Evolutionary conservation across 2,329 filamentous ascomycete genomes (phyloP).

Genomic region (Colletotrichum ledebouriae): DNA sequence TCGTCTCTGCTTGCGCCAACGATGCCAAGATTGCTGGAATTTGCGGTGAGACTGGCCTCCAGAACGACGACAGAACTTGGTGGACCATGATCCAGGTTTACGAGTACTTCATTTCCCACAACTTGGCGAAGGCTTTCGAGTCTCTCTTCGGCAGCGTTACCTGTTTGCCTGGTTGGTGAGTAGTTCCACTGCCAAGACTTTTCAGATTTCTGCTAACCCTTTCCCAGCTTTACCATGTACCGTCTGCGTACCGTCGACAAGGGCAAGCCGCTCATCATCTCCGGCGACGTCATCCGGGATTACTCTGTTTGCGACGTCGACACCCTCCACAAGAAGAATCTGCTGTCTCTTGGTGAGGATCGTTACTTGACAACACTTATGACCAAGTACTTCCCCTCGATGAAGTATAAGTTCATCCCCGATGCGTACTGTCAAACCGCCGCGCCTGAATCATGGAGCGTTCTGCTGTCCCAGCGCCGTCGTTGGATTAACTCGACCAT

Average conservation of each 20-base stretch:
- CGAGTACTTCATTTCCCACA: slow-evolving; percentile 99
- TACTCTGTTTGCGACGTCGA: slow-evolving; percentile 92
- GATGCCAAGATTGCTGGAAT: slow-evolving; percentile 97
- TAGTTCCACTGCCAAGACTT: neutral
- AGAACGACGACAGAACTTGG: slow-evolving; percentile 96
- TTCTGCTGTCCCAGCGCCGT: slow-evolving; percentile 96
- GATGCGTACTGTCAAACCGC: slow-evolving; percentile 95
- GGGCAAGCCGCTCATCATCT: slow-evolving; percentile 93
- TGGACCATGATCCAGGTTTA: slow-evolving; percentile 99
- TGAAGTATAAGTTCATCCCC: slow-evolving; percentile 96
- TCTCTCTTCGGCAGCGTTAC: slow-evolving; percentile 98
- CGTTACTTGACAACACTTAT: slow-evolving; percentile 96
- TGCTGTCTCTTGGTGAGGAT: slow-evolving; percentile 94
- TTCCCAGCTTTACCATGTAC: slow-evolving; percentile 95
- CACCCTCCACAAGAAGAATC: slow-evolving; percentile 96
- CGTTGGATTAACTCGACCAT: slow-evolving; percentile 99
- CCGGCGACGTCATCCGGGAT: slow-evolving; percentile 87
- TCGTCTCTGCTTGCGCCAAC: slow-evolving; percentile 93
- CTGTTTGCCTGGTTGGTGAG: slow-evolving; percentile 98
- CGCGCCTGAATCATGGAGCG: slow-evolving; percentile 93
- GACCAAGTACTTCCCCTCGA: slow-evolving; percentile 96
- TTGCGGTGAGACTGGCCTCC: slow-evolving; percentile 94
- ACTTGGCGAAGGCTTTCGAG: slow-evolving; percentile 96
- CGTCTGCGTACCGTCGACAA: slow-evolving; percentile 93
- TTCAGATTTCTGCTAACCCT: slow-evolving; percentile 51